Base-by-base conservation (phyloP, 768 basidiomycete genomes). In the Suillus paluster region DNA sequence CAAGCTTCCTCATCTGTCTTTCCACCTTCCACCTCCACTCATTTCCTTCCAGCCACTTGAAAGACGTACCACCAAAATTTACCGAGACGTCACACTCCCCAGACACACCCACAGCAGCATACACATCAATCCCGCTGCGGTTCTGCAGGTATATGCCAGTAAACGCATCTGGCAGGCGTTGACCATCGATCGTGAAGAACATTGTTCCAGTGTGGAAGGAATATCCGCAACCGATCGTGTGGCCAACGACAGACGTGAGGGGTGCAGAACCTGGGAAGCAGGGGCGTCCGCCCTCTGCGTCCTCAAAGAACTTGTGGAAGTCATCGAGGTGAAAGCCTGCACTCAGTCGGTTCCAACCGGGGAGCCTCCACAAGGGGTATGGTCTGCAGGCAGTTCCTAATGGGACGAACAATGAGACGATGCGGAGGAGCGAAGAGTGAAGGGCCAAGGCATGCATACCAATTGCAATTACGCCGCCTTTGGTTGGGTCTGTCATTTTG, bases 241-340 rank as follows among this genome's bases (percentile, higher is more conserved):
- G 85, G 1, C 84, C 85, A 79, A 66, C 1, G 57, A 67, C 55
- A 84, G 75, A 57, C 64, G 73, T 27, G 63, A 68, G 27, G 76
- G 71, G 46, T 41, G 62, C 15, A 71, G 69, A 44, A 72, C 73
- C 71, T 84, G 48, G 14, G 59, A 90, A 66, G 87, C 84, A 55
- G 2, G 54, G 54, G 1, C 85, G 81, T 12, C 88, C 89, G 19
- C 88, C 89, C 50, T 84, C 78, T 2, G 86, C 75, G 67, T 88
- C 86, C 66, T 89, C 88, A 62, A 86, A 90, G 79, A 90, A 90
- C 72, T 89, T 90, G 69, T 86, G 82, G 68, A 87, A 76, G 73
- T 90, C 89, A 68, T 90, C 89, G 38, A 90, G 80, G 66, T 90
- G 89, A 30, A 89, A 75, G 2, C 82, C 88, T 2, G 84, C 84